A percentile compares a stretch with the other conserved stretches of the same genome.
These are phyloP conservation scores for Linum lewisii DNA, from an alignment of 345 rosid species.

Conservation along the genomic window DNA sequence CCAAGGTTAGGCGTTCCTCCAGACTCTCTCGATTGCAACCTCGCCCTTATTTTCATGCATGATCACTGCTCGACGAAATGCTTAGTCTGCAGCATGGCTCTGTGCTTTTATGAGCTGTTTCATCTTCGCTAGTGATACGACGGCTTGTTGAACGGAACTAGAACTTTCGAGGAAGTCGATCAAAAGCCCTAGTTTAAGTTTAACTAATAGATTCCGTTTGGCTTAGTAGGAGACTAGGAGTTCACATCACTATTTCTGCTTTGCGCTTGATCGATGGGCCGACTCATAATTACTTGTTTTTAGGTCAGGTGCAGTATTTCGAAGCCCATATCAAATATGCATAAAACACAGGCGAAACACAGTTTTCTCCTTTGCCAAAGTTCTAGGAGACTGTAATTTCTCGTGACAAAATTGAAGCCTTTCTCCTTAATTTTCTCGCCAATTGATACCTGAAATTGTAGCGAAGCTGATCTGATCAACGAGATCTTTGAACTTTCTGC, in stretches of 20 bases:
- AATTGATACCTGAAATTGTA: neutral
- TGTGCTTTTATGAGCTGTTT: neutral
- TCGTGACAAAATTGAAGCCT: neutral
- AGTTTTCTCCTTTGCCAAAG: neutral
- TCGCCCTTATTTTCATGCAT: neutral
- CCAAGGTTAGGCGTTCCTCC: neutral
- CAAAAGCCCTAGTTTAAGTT: neutral
- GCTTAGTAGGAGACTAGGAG: no score
- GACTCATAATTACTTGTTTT: neutral
- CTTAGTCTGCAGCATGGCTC: neutral
- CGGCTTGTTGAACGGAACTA: no score
- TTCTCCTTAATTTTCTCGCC: neutral
- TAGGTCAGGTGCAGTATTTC: neutral
- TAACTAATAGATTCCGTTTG: neutral
- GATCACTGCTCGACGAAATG: neutral
- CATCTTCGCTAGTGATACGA: no score
- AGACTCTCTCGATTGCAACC: no score
- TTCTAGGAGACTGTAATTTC: neutral
- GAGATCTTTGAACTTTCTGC: neutral
- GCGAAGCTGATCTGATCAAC: neutral
- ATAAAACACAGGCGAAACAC: neutral
- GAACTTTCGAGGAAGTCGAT: neutral
- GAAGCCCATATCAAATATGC: neutral
- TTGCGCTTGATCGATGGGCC: neutral
- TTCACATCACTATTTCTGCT: neutral